Evolutionary conservation across 2,329 filamentous ascomycete species (phyloP).

Genomic region (Phialophora chinensis): DNA sequence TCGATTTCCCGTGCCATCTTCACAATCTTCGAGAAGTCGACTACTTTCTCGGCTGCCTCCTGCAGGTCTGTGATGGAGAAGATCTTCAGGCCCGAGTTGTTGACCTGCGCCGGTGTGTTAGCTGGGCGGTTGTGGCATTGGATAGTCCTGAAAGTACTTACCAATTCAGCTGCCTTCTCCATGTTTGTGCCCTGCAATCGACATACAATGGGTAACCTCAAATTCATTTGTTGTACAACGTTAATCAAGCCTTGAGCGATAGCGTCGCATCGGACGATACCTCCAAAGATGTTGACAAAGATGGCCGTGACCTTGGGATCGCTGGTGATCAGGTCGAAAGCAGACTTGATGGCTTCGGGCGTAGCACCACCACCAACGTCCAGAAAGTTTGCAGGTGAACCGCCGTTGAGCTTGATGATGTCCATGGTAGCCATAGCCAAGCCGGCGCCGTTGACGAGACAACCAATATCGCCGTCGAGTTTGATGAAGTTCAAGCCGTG

Average conservation of each 20-base stretch:
- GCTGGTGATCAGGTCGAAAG: slow-evolving; percentile 97
- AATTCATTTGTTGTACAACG: slow-evolving; percentile 91
- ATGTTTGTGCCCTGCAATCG: slow-evolving; percentile 98
- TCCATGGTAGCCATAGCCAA: slow-evolving; percentile 99
- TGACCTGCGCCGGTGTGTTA: slow-evolving; percentile 63
- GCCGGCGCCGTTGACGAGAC: slow-evolving; percentile 92
- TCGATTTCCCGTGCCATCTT: slow-evolving; percentile 98
- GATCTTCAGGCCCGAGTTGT: slow-evolving; percentile 98
- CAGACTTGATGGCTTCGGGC: slow-evolving; percentile 93
- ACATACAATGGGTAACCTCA: slow-evolving; percentile 95
- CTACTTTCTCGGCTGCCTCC: slow-evolving; percentile 94
- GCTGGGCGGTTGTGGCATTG: background rate
- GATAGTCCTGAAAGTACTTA: slow-evolving; percentile 50
- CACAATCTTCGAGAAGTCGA: slow-evolving; percentile 98
- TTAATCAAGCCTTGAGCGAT: slow-evolving; percentile 96
- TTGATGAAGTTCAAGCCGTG: slow-evolving; percentile 98
- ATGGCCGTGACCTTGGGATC: slow-evolving; percentile 98
- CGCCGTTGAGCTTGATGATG: slow-evolving; percentile 99
- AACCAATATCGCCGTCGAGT: slow-evolving; percentile 98
- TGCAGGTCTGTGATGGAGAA: slow-evolving; percentile 99
- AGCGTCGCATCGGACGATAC: slow-evolving; percentile 96
- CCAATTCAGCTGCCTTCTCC: slow-evolving; percentile 84
- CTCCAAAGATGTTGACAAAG: slow-evolving; percentile 99
- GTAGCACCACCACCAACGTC: slow-evolving; percentile 98
- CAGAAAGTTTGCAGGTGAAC: slow-evolving; percentile 95